A percentile compares a stretch with the other conserved stretches of the same genome.
These are phyloP conservation scores for Saccharomycopsis amapae DNA, from an alignment of 805 yeast genomes.

Conservation along the genomic window DNA sequence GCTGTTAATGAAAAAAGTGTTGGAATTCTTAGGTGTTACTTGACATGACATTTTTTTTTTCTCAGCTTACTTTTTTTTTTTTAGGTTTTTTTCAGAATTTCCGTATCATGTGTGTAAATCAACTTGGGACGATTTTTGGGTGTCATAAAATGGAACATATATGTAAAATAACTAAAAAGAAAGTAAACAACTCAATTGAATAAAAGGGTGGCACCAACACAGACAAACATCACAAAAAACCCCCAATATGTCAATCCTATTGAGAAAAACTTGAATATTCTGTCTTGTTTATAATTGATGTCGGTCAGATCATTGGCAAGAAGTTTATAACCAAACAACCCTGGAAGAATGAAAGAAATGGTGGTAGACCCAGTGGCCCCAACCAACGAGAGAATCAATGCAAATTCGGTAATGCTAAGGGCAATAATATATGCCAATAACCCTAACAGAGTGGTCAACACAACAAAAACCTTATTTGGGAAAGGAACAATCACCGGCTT, in stretches of 20 bases:
- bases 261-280: slow-evolving; percentile 39
- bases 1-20: too few species aligned
- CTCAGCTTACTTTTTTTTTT: too few species aligned
- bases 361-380: slow-evolving; percentile 94
- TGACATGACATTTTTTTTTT: too few species aligned
- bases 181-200: neutral
- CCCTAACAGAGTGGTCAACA: slow-evolving; percentile 43
- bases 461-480: slow-evolving; percentile 38
- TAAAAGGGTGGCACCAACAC: slow-evolving; percentile 38
- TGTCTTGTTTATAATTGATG: slow-evolving; percentile 25
- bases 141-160: neutral
- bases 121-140: too few species aligned
- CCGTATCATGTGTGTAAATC: too few species aligned
- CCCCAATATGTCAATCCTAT: slow-evolving; percentile 63
- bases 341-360: slow-evolving; percentile 85
- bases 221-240: slow-evolving; percentile 57
- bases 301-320: slow-evolving; percentile 26
- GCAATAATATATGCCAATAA: slow-evolving; percentile 49
- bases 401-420: slow-evolving; percentile 53
- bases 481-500: slow-evolving; percentile 37
- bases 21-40: too few species aligned
- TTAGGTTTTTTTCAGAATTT: too few species aligned
- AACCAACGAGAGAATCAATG: slow-evolving; percentile 69
- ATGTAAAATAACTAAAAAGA: neutral
- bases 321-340: slow-evolving; percentile 72